These are phyloP conservation scores for Centella asiatica DNA, from an alignment of 129 eudicot species.

Conservation along the genomic window DNA sequence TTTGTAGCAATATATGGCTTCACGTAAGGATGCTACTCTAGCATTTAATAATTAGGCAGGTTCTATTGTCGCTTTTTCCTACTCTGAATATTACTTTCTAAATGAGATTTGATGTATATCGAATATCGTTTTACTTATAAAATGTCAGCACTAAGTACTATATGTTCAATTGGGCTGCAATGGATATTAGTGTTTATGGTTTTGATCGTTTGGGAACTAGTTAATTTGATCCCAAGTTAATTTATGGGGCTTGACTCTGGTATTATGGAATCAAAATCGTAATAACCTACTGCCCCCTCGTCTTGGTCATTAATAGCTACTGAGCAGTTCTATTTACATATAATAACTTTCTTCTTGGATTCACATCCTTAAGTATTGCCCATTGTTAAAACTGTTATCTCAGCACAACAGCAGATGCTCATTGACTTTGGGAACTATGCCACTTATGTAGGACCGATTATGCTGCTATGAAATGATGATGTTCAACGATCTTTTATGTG, in stretches of 20 bases:
- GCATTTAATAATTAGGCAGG: not conserved
- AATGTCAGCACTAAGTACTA: too few species aligned
- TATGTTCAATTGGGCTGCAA: too few species aligned
- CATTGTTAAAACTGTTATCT: not conserved
- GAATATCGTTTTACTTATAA: too few species aligned
- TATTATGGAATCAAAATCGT: not conserved
- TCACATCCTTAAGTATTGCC: not conserved
- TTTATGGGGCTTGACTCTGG: not conserved
- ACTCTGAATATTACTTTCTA: too few species aligned
- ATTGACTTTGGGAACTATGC: not conserved
- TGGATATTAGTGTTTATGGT: too few species aligned
- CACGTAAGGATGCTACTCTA: not conserved
- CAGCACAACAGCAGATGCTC: not conserved
- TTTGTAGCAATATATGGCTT: not conserved
- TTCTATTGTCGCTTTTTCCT: not conserved
- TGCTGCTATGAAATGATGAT: not conserved
- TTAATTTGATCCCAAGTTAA: too few species aligned
- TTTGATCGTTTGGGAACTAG: too few species aligned
- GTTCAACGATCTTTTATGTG: not conserved
- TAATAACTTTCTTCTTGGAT: too few species aligned
- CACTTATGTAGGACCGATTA: not conserved
- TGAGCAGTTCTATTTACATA: too few species aligned
- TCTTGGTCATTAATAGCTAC: not conserved
- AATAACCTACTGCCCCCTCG: not conserved
- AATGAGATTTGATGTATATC: too few species aligned